Evolutionary conservation across 441 rosid species (phyloP).

Genomic region (Flueggea neowawraea): DNA sequence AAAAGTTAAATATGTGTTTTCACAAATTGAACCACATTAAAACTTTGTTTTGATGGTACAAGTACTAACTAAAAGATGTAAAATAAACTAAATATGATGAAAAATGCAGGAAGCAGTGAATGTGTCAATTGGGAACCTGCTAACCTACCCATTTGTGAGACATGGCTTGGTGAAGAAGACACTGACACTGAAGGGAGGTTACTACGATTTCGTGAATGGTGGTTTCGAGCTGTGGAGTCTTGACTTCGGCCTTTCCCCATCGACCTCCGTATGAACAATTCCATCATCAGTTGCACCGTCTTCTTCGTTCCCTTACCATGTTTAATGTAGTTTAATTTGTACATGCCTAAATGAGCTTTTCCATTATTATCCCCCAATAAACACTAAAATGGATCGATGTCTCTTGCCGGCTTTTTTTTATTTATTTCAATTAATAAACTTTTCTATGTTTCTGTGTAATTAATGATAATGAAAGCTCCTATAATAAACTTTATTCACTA

Average conservation of each 20-base stretch:
- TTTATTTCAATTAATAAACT: too few species aligned
- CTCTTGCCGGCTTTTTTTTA: background rate
- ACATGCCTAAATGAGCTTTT: conserved; percentile 15
- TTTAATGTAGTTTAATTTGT: background rate
- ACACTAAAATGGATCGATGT: too few species aligned
- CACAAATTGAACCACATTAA: too few species aligned
- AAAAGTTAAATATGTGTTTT: too few species aligned
- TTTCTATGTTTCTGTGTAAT: conserved; percentile 5
- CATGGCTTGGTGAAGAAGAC: conserved; percentile 62
- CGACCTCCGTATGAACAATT: conserved; percentile 49
- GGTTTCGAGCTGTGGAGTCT: conserved; percentile 86
- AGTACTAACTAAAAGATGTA: too few species aligned
- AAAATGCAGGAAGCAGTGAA: conserved; percentile 85
- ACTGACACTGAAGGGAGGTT: conserved; percentile 64
- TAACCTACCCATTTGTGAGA: conserved; percentile 86
- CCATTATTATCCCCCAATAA: too few species aligned
- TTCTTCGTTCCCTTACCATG: conserved; percentile 4
- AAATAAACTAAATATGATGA: too few species aligned
- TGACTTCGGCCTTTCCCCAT: conserved; percentile 44
- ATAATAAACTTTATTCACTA: conserved; percentile 24
- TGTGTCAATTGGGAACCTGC: conserved; percentile 71
- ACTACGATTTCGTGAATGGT: conserved; percentile 74
- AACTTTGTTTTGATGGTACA: conserved; percentile 11
- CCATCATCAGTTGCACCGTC: background rate
- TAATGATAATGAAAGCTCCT: background rate